phyloP scores from a whole-genome alignment of 1,284 basidiomycete genomes.

The Mycena citricolor region DNA sequence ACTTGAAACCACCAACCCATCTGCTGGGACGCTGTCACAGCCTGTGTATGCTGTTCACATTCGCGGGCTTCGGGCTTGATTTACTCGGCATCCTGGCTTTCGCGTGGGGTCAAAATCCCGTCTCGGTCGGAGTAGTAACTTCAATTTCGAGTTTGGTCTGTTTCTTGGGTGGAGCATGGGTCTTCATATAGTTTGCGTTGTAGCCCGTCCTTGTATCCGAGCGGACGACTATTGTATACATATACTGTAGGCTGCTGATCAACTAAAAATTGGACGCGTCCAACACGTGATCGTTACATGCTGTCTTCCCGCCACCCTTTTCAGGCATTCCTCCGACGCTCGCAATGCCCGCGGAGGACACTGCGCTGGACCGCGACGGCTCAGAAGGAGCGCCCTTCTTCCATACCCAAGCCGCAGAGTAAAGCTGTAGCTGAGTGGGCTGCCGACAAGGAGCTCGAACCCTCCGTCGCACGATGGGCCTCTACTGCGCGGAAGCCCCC shows the following conservation, averaged over 20 bases:
- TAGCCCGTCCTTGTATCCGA: too few species aligned
- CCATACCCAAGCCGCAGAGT: slow-evolving; percentile 3
- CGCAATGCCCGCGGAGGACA: slow-evolving; percentile 12
- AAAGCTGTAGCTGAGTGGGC: slow-evolving; percentile 17
- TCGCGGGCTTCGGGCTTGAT: slow-evolving; percentile 52
- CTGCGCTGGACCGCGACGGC: slow-evolving; percentile 18
- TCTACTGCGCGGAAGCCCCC: slow-evolving; percentile 24
- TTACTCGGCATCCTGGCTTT: slow-evolving; percentile 50
- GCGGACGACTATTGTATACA: too few species aligned
- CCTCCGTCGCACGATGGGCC: slow-evolving; percentile 14
- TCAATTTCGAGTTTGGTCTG: slow-evolving; percentile 7
- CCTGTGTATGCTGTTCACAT: slow-evolving; percentile 47
- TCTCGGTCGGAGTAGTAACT: slow-evolving; percentile 14
- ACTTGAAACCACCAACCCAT: slow-evolving; percentile 39
- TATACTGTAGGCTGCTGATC: too few species aligned
- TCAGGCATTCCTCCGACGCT: slow-evolving; percentile 14
- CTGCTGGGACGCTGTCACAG: slow-evolving; percentile 49
- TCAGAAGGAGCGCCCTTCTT: not conserved
- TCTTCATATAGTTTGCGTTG: slow-evolving; percentile 8
- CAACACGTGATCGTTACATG: slow-evolving; percentile 11
- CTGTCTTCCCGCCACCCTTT: slow-evolving; percentile 11
- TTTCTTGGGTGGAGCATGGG: slow-evolving; percentile 10
- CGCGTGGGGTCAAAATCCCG: slow-evolving; percentile 48
- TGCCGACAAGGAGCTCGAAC: slow-evolving; percentile 13
- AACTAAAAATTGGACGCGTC: too few species aligned